phyloP scores from a whole-genome alignment of 805 yeast genomes.

The Nakazawaea wickerhamii region DNA sequence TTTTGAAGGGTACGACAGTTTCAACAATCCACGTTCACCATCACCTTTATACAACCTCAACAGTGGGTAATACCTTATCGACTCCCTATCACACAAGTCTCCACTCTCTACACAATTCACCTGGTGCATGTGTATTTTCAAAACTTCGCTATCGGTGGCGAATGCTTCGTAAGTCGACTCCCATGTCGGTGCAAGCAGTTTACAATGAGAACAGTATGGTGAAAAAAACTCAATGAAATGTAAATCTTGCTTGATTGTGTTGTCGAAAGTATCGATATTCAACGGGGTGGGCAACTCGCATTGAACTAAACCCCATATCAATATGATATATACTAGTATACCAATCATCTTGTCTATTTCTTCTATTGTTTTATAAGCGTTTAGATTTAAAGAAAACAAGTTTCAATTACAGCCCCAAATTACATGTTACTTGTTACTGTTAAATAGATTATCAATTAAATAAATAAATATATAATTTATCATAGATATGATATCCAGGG shows the following conservation, averaged over 20 bases:
- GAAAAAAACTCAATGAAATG: slow-evolving; percentile 86
- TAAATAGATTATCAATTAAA: no score
- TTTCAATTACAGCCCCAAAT: no score
- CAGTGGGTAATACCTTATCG: slow-evolving; percentile 62
- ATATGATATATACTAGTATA: no score
- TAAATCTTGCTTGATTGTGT: slow-evolving; percentile 42
- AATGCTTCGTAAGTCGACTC: slow-evolving; percentile 51
- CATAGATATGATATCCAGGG: no score
- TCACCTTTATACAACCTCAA: slow-evolving; percentile 64
- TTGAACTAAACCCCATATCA: neutral
- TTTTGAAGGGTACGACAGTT: slow-evolving; percentile 42
- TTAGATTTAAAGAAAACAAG: no score
- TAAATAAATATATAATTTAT: no score
- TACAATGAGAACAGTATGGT: slow-evolving; percentile 87
- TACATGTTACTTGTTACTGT: no score
- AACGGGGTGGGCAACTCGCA: slow-evolving; percentile 44
- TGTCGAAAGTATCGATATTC: slow-evolving; percentile 44
- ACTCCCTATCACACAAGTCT: slow-evolving; percentile 72
- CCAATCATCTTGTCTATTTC: no score
- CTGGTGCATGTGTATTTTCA: slow-evolving; percentile 56
- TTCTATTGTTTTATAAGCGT: no score
- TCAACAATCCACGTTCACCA: slow-evolving; percentile 32
- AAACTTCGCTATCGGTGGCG: slow-evolving; percentile 35
- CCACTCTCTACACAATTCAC: slow-evolving; percentile 86
- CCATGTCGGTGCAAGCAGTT: slow-evolving; percentile 78